Conservation (phyloP, 2,329 filamentous ascomycete species). For the Aureobasidium subglaciale region DNA sequence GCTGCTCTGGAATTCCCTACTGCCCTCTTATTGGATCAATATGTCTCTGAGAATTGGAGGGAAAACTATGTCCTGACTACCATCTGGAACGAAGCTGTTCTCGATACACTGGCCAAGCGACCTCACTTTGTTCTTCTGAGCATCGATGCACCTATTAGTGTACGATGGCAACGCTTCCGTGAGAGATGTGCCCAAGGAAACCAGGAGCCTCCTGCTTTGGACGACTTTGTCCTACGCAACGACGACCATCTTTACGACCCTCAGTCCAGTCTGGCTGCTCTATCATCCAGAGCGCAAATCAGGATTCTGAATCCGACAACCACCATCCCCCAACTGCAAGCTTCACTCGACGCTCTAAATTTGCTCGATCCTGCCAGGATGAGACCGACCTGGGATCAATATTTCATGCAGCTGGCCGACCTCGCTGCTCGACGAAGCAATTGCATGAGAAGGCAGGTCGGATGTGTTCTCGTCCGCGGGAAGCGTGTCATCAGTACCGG, state of each 20-base stretch:
- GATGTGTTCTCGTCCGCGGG: slow-evolving; percentile 82
- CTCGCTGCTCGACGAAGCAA: slow-evolving; percentile 86
- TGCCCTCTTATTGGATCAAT: slow-evolving; percentile 66
- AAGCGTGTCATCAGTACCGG: slow-evolving; percentile 87
- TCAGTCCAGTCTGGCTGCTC: slow-evolving; percentile 49
- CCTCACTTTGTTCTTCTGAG: slow-evolving; percentile 92
- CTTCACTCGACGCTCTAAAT: slow-evolving; percentile 65
- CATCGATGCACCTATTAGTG: slow-evolving; percentile 78
- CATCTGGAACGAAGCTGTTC: slow-evolving; percentile 62
- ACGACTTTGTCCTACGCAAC: slow-evolving; percentile 54
- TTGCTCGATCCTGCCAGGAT: slow-evolving; percentile 72
- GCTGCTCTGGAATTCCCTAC: slow-evolving; percentile 45
- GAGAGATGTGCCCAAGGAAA: slow-evolving; percentile 44
- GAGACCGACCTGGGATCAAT: slow-evolving; percentile 88
- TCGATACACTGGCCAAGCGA: slow-evolving; percentile 68
- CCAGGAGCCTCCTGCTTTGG: slow-evolving; percentile 46
- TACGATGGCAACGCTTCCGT: slow-evolving; percentile 76
- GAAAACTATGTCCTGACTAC: slow-evolving; percentile 80
- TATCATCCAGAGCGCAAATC: slow-evolving; percentile 75
- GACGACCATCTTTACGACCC: slow-evolving; percentile 69
- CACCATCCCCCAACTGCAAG: slow-evolving; percentile 63
- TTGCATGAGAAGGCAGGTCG: slow-evolving; percentile 96
- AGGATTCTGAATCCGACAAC: slow-evolving; percentile 79
- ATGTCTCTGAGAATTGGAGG: slow-evolving; percentile 78
- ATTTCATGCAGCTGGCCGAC: slow-evolving; percentile 96